phyloP scores from a whole-genome alignment of 2,329 filamentous ascomycete species.

The Diaporthe eres region DNA sequence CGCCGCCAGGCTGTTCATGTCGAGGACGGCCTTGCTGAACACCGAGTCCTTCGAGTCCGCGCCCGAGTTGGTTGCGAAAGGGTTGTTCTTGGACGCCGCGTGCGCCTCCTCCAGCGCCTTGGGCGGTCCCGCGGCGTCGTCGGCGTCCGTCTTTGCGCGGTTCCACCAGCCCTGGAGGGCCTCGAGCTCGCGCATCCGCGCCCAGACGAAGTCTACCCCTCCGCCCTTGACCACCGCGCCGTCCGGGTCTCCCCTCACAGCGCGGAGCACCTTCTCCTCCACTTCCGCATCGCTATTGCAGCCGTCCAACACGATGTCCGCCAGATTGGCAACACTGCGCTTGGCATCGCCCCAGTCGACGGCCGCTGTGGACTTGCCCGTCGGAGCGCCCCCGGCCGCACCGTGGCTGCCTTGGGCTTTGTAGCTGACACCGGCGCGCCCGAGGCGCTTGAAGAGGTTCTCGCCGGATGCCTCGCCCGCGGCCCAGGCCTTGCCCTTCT shows the following conservation, averaged over 20 bases:
- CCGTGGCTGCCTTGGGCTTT: conserved; percentile 71
- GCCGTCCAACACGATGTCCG: conserved; percentile 67
- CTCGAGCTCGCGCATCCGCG: conserved; percentile 75
- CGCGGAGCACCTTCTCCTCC: conserved; percentile 67
- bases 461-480: conserved; percentile 84
- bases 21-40: conserved; percentile 38
- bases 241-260: conserved; percentile 70
- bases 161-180: conserved; percentile 78
- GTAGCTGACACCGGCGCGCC: conserved; percentile 73
- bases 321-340: conserved; percentile 69
- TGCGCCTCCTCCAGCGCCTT: conserved; percentile 46
- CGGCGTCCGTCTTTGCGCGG: conserved; percentile 60
- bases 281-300: conserved; percentile 74
- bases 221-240: conserved; percentile 70
- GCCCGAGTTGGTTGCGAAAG: conserved; percentile 34
- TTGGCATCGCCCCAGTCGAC: conserved; percentile 91
- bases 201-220: conserved; percentile 78
- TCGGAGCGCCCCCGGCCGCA: conserved; percentile 68
- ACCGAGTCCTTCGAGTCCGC: conserved; percentile 26
- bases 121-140: conserved; percentile 48
- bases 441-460: conserved; percentile 89
- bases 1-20: conserved; percentile 33
- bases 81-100: conserved; percentile 37
- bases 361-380: conserved; percentile 78
- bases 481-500: conserved; percentile 90